phyloP scores from a whole-genome alignment of 1,284 basidiomycete genomes.

The Heterobasidion parviporum region DNA sequence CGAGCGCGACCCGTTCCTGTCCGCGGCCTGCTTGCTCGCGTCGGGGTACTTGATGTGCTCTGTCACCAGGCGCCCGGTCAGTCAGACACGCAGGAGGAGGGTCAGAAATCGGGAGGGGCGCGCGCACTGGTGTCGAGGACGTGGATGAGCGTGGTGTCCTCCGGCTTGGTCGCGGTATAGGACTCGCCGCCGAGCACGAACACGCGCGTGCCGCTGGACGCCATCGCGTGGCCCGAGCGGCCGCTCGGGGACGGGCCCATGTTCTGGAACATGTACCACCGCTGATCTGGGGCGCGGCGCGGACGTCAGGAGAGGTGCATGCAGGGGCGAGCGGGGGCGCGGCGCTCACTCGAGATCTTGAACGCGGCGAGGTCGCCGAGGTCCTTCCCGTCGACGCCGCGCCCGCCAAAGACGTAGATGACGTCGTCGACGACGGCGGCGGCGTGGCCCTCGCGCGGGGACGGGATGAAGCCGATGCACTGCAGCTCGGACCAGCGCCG shows the following conservation, averaged over 20 bases:
- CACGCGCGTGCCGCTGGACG: slow-evolving; percentile 54
- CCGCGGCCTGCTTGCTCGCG: slow-evolving; percentile 34
- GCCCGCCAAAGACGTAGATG: slow-evolving; percentile 95
- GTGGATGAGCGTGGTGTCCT: slow-evolving; percentile 81
- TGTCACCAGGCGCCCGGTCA: slow-evolving; percentile 15
- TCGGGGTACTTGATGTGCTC: slow-evolving; percentile 95
- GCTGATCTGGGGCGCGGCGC: slow-evolving; percentile 38
- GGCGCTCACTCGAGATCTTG: slow-evolving; percentile 82
- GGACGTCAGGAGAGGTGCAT: not conserved
- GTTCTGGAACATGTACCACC: slow-evolving; percentile 79
- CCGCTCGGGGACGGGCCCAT: slow-evolving; percentile 67
- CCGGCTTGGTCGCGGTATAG: slow-evolving; percentile 63
- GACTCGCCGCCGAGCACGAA: slow-evolving; percentile 82
- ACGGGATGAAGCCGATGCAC: slow-evolving; percentile 97
- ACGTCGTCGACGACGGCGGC: slow-evolving; percentile 97
- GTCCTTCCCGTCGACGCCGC: slow-evolving; percentile 96
- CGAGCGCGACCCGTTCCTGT: slow-evolving; percentile 13
- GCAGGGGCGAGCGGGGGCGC: not conserved
- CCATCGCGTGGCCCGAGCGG: slow-evolving; percentile 64
- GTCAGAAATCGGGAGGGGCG: slow-evolving; percentile 6
- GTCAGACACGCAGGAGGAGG: too few species aligned
- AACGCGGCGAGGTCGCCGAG: slow-evolving; percentile 93
- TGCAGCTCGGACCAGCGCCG: slow-evolving; percentile 87
- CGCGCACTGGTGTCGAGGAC: slow-evolving; percentile 79
- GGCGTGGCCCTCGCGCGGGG: slow-evolving; percentile 94